Percentiles rank a stretch among this genome's conserved stretches.
phyloP scores from a whole-genome alignment of 2,329 filamentous ascomycete species.

The Scorias spongiosa region DNA sequence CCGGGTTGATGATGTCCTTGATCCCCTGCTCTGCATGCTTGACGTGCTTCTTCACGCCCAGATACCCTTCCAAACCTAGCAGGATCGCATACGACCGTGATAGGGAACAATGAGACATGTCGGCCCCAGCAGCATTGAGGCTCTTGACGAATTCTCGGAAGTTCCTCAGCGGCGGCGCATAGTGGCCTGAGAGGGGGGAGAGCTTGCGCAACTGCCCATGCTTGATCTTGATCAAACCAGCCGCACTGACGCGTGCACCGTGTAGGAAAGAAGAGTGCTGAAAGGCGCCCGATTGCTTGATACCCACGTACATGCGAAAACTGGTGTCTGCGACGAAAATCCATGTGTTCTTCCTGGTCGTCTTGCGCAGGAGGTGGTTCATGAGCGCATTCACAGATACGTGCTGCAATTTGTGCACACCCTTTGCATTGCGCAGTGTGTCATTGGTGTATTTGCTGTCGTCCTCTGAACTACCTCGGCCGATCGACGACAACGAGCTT shows the following conservation, averaged over 20 bases:
- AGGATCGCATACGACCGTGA: conserved; percentile 71
- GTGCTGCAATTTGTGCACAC: conserved; percentile 47
- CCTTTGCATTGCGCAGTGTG: conserved; percentile 45
- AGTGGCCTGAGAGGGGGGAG: conserved; percentile 59
- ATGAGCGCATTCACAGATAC: conserved; percentile 58
- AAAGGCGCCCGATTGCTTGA: conserved; percentile 77
- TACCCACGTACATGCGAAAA: conserved; percentile 74
- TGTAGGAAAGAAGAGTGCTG: conserved; percentile 85
- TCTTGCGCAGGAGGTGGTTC: conserved; percentile 63
- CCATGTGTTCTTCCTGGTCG: conserved; percentile 78
- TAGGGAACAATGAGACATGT: conserved; percentile 65
- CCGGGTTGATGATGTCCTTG: conserved; percentile 46
- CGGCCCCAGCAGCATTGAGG: conserved; percentile 57
- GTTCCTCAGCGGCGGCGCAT: conserved; percentile 67
- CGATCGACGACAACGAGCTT: conserved; percentile 23
- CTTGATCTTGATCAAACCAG: conserved; percentile 73
- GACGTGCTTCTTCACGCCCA: conserved; percentile 50
- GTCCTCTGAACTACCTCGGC: conserved; percentile 42
- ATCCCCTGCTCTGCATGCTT: conserved; percentile 40
- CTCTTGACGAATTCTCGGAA: conserved; percentile 68
- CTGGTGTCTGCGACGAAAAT: conserved; percentile 82
- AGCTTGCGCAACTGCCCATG: conserved; percentile 61
- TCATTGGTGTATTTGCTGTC: conserved; percentile 51
- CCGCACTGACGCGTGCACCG: conserved; percentile 64
- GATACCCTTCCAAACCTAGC: conserved; percentile 67